Conservation (phyloP, 768 basidiomycete genomes). For the Mycena venus region DNA sequence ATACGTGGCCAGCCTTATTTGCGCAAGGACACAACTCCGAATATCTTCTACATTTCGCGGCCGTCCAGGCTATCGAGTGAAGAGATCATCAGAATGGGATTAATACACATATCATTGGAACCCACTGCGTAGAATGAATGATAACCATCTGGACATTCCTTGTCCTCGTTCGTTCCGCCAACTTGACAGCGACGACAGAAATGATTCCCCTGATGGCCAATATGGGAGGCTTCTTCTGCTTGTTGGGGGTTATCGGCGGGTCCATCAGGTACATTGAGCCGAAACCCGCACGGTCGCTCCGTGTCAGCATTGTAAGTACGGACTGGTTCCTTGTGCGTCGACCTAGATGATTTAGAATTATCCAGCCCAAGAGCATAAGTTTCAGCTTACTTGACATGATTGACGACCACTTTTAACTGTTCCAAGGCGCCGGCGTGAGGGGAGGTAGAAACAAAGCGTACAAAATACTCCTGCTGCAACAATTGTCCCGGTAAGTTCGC, state of each 20-base stretch:
- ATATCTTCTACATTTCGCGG: slow-evolving; percentile 29
- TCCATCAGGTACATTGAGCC: slow-evolving; percentile 30
- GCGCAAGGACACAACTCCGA: slow-evolving; percentile 22
- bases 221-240: slow-evolving; percentile 48
- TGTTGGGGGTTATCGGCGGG: slow-evolving; percentile 53
- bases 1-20: slow-evolving; percentile 35
- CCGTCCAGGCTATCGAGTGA: slow-evolving; percentile 17
- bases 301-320: slow-evolving; percentile 22
- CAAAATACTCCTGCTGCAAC: slow-evolving; percentile 46
- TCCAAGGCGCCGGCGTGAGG: slow-evolving; percentile 46
- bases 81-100: no score
- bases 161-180: slow-evolving; percentile 44
- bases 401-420: slow-evolving; percentile 42
- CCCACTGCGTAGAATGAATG: slow-evolving; percentile 28
- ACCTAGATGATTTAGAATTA: neutral
- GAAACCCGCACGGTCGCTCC: slow-evolving; percentile 16
- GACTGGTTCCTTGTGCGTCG: neutral
- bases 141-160: slow-evolving; percentile 46
- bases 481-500: slow-evolving; percentile 42
- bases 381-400: slow-evolving; percentile 34
- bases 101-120: no score
- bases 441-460: slow-evolving; percentile 42
- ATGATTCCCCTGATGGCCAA: slow-evolving; percentile 49
- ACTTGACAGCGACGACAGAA: slow-evolving; percentile 49
- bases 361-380: neutral